A percentile compares a stretch with the other conserved stretches of the same genome.
phyloP scores from a whole-genome alignment of 257 asterid species.

The Solanum pennellii region DNA sequence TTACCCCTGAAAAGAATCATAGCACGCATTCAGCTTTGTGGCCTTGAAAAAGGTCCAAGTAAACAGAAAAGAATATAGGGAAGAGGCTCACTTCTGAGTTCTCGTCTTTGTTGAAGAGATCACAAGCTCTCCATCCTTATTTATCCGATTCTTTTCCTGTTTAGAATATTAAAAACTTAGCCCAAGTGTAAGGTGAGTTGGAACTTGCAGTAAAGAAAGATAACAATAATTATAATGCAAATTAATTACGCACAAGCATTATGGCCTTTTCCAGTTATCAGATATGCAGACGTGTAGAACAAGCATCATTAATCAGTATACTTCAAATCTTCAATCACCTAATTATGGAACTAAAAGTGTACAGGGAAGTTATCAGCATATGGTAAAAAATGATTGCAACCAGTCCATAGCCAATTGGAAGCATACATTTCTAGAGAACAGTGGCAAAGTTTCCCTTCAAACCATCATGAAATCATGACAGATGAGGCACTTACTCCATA shows the following conservation, averaged over 20 bases:
- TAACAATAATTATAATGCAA: background rate
- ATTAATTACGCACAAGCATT: background rate
- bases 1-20: slow-evolving; percentile 49
- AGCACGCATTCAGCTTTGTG: slow-evolving; percentile 4
- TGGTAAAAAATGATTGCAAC: background rate
- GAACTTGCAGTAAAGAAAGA: background rate
- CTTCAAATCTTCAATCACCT: background rate
- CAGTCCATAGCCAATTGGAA: background rate
- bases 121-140: slow-evolving; percentile 83
- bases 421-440: background rate
- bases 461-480: background rate
- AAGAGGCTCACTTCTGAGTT: slow-evolving; percentile 59
- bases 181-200: background rate
- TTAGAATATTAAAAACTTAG: background rate
- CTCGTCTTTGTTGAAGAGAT: slow-evolving; percentile 81
- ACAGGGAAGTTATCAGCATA: background rate
- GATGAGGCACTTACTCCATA: background rate
- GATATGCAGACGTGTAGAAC: background rate
- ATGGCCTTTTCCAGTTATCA: background rate
- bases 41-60: background rate
- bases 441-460: background rate
- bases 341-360: background rate
- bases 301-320: background rate
- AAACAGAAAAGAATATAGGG: slow-evolving; percentile 2
- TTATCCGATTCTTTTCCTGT: slow-evolving; percentile 90